Percentiles rank a stretch among this genome's conserved stretches.
Evolutionary conservation across 257 asterid genomes (phyloP).

Genomic region (Nicotiana benthamiana): DNA sequence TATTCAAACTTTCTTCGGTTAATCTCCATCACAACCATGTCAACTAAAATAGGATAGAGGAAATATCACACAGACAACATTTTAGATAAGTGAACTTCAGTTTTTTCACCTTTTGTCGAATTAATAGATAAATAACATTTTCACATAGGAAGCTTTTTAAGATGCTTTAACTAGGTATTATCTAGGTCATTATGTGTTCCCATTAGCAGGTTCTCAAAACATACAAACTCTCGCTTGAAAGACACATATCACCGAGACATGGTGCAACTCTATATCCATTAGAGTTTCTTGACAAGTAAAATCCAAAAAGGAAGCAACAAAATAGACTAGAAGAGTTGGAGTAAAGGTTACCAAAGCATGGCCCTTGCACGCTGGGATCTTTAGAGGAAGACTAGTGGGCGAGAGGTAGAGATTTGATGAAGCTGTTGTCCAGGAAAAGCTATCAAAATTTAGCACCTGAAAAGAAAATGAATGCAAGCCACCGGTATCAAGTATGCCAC

Average conservation of each 20-base stretch:
- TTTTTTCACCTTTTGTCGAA: background rate
- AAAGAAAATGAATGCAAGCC: slow-evolving; percentile 8
- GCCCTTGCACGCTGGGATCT: slow-evolving; percentile 98
- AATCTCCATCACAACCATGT: background rate
- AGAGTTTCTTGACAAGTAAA: background rate
- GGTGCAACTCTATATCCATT: background rate
- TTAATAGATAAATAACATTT: background rate
- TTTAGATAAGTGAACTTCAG: background rate
- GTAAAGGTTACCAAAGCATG: slow-evolving; percentile 66
- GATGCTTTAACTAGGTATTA: background rate
- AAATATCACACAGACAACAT: background rate
- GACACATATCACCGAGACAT: background rate
- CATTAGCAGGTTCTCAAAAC: background rate
- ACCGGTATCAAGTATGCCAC: background rate
- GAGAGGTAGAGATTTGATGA: slow-evolving; percentile 88
- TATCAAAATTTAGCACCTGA: slow-evolving; percentile 81
- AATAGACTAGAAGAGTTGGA: background rate
- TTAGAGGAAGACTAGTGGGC: slow-evolving; percentile 78
- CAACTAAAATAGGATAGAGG: background rate
- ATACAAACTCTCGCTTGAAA: background rate
- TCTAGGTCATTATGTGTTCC: background rate
- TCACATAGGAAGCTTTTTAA: background rate
- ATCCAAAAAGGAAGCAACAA: background rate
- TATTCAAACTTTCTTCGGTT: background rate
- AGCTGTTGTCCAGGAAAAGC: slow-evolving; percentile 74